A percentile compares a stretch with the other conserved stretches of the same genome.
phyloP scores from a whole-genome alignment of 208 protist genomes.

The Trypanosoma caninum region DNA sequence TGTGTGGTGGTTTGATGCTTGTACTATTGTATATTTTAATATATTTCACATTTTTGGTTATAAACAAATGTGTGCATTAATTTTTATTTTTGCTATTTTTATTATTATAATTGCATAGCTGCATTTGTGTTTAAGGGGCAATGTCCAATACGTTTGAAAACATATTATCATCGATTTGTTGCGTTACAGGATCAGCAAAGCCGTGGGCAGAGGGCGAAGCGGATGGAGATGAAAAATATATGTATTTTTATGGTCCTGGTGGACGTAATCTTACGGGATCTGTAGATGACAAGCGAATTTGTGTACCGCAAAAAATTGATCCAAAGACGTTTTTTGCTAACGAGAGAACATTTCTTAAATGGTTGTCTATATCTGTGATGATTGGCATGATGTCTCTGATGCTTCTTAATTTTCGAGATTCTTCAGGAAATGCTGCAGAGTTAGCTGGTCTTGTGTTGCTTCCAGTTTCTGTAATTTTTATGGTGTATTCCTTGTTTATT shows the following conservation, averaged over 20 bases:
- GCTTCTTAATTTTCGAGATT: conserved; percentile 80
- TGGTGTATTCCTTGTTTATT: conserved; percentile 87
- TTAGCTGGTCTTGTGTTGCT: conserved; percentile 78
- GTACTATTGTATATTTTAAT: too few species aligned
- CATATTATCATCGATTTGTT: conserved; percentile 64
- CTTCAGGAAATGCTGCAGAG: conserved; percentile 72
- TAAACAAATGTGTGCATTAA: conserved; percentile 3
- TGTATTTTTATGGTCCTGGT: conserved; percentile 64
- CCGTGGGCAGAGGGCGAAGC: conserved; percentile 86
- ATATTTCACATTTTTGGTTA: background rate
- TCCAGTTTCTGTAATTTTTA: conserved; percentile 87
- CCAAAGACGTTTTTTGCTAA: conserved; percentile 93
- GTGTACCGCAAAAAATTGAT: conserved; percentile 90
- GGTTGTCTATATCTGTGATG: conserved; percentile 90
- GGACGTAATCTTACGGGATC: conserved; percentile 78
- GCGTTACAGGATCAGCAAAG: conserved; percentile 62
- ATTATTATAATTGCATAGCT: background rate
- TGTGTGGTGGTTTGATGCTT: too few species aligned
- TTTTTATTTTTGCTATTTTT: background rate
- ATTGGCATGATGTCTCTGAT: conserved; percentile 87
- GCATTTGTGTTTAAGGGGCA: background rate
- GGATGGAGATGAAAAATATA: conserved; percentile 83
- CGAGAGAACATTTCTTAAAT: conserved; percentile 92
- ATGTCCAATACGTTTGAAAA: conserved; percentile 35
- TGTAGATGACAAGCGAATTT: conserved; percentile 83